These are phyloP conservation scores for Akanthomyces lecanii DNA, from an alignment of 2,329 filamentous ascomycete species.

Conservation along the genomic window DNA sequence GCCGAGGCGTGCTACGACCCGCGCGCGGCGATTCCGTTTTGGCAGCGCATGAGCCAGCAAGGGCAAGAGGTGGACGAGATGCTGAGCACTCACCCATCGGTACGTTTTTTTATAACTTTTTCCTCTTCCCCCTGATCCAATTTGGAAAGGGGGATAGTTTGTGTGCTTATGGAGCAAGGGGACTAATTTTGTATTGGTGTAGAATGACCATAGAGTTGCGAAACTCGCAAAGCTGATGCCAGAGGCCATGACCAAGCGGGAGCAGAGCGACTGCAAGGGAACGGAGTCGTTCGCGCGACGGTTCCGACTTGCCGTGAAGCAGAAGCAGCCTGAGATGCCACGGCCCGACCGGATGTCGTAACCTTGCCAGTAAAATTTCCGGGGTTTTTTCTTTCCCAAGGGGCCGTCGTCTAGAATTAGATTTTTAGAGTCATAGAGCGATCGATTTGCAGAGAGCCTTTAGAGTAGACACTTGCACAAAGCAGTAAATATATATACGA, in stretches of 20 bases:
- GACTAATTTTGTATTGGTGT: constrained; percentile 14
- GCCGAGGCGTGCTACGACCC: constrained; percentile 74
- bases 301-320: constrained; percentile 46
- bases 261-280: constrained; percentile 50
- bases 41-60: constrained; percentile 59
- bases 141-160: no score
- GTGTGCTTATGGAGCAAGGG: no score
- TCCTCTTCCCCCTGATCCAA: neutral
- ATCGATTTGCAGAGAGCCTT: neutral
- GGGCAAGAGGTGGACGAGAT: constrained; percentile 52
- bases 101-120: constrained; percentile 33
- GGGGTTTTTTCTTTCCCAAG: neutral
- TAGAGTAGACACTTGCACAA: neutral
- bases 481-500: no score
- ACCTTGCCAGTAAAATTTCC: neutral
- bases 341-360: neutral
- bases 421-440: neutral
- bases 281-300: constrained; percentile 49
- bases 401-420: neutral
- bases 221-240: constrained; percentile 63
- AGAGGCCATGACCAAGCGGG: constrained; percentile 50
- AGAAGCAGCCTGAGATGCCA: constrained; percentile 23
- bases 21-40: constrained; percentile 60
- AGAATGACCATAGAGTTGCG: constrained; percentile 59
- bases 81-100: constrained; percentile 71